Evolutionary conservation across 805 yeast species (phyloP).

Genomic region (Barnettozyma wickerhamii): DNA sequence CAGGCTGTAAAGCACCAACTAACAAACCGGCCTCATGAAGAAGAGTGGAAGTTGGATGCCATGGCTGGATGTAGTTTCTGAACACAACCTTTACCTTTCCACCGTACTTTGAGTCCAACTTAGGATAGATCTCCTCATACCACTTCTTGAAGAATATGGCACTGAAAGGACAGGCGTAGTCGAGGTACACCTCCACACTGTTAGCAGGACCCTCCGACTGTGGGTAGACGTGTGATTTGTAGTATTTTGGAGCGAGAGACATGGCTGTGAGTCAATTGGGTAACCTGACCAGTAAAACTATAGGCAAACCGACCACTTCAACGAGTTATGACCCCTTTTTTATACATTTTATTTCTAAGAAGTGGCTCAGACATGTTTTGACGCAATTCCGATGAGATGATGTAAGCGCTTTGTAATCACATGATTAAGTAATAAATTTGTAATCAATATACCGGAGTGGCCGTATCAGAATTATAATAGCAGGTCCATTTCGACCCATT

Average conservation of each 20-base stretch:
- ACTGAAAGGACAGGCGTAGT: slow-evolving; percentile 75
- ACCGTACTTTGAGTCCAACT: slow-evolving; percentile 40
- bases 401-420: no score
- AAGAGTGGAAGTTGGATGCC: slow-evolving; percentile 76
- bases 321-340: no score
- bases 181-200: slow-evolving; percentile 61
- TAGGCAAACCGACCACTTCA: no score
- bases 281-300: no score
- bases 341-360: no score
- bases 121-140: slow-evolving; percentile 48
- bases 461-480: no score
- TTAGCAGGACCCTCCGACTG: slow-evolving; percentile 19
- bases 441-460: no score
- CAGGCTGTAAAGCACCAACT: slow-evolving; percentile 54
- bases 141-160: slow-evolving; percentile 59
- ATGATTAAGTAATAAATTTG: no score
- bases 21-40: slow-evolving; percentile 71
- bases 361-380: no score
- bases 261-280: no score
- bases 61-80: slow-evolving; percentile 80
- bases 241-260: slow-evolving; percentile 27
- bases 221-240: slow-evolving; percentile 22
- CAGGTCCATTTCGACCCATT: no score
- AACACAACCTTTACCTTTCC: slow-evolving; percentile 55
- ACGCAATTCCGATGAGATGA: no score